Conservation (phyloP, 768 basidiomycete species). For the Austroboletus eburneus region DNA sequence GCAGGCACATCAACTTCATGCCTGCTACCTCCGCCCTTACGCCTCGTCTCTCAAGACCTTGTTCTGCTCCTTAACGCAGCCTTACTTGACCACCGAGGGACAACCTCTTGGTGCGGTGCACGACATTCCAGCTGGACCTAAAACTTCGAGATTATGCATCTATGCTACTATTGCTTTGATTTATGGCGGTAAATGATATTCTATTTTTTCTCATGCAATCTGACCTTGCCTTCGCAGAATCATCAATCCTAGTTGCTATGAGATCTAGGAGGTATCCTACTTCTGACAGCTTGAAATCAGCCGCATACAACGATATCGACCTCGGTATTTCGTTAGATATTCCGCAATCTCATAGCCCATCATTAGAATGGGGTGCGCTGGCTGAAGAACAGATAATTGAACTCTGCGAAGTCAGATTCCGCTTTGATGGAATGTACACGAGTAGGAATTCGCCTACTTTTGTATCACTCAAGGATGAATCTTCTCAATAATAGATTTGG, state of each 20-base stretch:
- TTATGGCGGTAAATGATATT: conserved; percentile 46
- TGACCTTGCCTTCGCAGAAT: conserved; percentile 36
- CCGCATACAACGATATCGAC: conserved; percentile 39
- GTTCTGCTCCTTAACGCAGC: conserved; percentile 45
- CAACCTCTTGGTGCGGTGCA: conserved; percentile 29
- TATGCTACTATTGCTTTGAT: conserved; percentile 56
- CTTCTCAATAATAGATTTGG: conserved; percentile 32
- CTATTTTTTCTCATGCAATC: background rate
- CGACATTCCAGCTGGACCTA: conserved; percentile 31
- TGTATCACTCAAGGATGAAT: conserved; percentile 3
- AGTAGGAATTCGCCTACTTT: conserved; percentile 32
- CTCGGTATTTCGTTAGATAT: conserved; percentile 32
- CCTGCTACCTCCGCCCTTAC: conserved; percentile 52
- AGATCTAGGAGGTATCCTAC: conserved; percentile 50
- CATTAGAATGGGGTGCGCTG: conserved; percentile 47
- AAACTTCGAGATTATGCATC: conserved; percentile 45
- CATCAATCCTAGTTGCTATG: conserved; percentile 58
- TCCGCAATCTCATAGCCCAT: conserved; percentile 9
- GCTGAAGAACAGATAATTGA: conserved; percentile 60
- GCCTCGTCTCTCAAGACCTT: conserved; percentile 41
- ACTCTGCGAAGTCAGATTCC: conserved; percentile 54
- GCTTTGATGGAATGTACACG: conserved; percentile 41
- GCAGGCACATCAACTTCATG: conserved; percentile 52
- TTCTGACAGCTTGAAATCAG: conserved; percentile 24
- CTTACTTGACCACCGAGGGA: conserved; percentile 35